These are phyloP conservation scores for Neurospora sp. DNA, from an alignment of 2,329 filamentous ascomycete genomes.

Conservation along the genomic window DNA sequence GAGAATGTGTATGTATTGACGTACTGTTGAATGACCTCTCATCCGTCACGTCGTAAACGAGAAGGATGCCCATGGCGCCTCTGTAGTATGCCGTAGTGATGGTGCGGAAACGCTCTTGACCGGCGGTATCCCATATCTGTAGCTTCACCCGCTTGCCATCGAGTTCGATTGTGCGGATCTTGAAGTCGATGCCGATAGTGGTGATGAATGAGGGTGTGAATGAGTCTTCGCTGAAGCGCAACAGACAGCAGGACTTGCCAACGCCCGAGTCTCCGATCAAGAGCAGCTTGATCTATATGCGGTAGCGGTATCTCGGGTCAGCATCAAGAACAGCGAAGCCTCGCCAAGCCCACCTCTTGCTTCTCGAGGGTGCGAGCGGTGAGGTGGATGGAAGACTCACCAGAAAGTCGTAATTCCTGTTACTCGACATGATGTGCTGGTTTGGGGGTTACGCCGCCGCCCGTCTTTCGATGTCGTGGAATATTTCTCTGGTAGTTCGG, in stretches of 20 bases:
- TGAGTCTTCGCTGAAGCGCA: conserved; percentile 94
- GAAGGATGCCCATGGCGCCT: conserved; percentile 93
- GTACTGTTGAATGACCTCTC: conserved; percentile 90
- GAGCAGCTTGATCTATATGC: conserved; percentile 77
- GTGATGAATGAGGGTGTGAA: conserved; percentile 98
- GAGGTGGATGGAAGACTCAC: conserved; percentile 43
- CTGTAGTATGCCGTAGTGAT: conserved; percentile 99
- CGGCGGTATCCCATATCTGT: conserved; percentile 99
- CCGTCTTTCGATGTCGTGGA: neutral
- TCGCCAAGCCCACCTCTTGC: neutral
- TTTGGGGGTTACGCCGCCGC: conserved; percentile 4
- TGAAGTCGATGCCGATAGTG: conserved; percentile 99
- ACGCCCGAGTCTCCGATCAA: conserved; percentile 95
- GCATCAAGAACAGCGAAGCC: neutral
- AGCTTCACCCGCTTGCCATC: conserved; percentile 98
- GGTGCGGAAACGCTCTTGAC: conserved; percentile 95
- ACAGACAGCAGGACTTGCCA: conserved; percentile 91
- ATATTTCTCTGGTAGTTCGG: conserved; percentile 1
- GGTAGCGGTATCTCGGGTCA: conserved; percentile 3
- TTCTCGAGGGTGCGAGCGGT: neutral
- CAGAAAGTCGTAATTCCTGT: conserved; percentile 98
- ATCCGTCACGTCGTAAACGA: conserved; percentile 98
- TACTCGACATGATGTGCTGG: conserved; percentile 66
- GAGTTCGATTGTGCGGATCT: conserved; percentile 97
- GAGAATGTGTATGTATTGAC: conserved; percentile 22